Percentiles rank a stretch among this genome's conserved stretches.
Conservation (phyloP, 768 basidiomycete species). For the Suillus spraguei region DNA sequence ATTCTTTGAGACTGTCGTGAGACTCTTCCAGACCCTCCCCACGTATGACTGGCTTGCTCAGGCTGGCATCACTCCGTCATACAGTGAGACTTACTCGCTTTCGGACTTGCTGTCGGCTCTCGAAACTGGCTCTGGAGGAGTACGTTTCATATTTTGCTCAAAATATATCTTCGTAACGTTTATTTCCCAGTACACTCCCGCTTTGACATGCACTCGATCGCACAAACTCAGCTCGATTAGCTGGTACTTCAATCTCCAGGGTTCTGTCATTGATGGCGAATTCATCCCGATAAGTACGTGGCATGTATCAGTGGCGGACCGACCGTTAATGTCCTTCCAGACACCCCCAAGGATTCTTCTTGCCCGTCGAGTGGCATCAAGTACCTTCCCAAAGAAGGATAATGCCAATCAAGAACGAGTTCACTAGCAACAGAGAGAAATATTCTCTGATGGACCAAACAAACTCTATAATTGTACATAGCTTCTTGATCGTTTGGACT, state of each 20-base stretch:
- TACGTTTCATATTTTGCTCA: constrained; percentile 16
- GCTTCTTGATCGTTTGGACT: not conserved
- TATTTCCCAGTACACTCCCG: constrained; percentile 46
- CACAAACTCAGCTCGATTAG: constrained; percentile 46
- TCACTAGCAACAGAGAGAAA: not conserved
- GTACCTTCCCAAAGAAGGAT: constrained; percentile 55
- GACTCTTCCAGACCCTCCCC: constrained; percentile 65
- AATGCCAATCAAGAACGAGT: not conserved
- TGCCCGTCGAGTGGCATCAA: constrained; percentile 61
- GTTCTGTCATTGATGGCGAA: constrained; percentile 66
- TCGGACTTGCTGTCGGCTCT: constrained; percentile 56
- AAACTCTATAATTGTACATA: constrained; percentile 8
- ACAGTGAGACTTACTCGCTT: constrained; percentile 57
- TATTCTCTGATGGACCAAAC: not conserved
- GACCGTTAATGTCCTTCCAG: constrained; percentile 34
- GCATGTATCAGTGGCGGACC: not conserved
- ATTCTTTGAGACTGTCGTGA: constrained; percentile 62
- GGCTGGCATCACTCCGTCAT: constrained; percentile 76
- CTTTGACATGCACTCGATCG: constrained; percentile 43
- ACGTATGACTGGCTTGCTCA: constrained; percentile 72
- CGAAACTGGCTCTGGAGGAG: constrained; percentile 53
- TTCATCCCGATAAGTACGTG: constrained; percentile 61
- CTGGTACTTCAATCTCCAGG: constrained; percentile 67
- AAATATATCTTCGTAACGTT: constrained; percentile 8
- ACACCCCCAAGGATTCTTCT: constrained; percentile 48